Base-by-base conservation (phyloP, 805 yeast genomes). In the Starmera caribaea region DNA sequence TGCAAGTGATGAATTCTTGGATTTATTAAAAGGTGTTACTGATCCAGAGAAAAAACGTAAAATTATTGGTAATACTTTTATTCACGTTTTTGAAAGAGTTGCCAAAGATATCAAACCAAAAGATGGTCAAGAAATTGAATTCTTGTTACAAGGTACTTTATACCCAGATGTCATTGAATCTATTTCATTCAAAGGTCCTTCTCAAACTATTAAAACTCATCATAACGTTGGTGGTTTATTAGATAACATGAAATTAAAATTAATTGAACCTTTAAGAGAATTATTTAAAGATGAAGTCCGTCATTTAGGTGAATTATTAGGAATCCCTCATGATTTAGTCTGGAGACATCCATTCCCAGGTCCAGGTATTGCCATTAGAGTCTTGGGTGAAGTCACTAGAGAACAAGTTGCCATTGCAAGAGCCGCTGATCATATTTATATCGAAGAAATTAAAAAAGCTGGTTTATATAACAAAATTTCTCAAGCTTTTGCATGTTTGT, bases 291-390 rank as follows among this genome's bases (percentile, higher is more conserved):
- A 92, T 64, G 99, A 92, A 74, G 99, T 92, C 43, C 87, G 99
- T 67, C 85, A 81, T 54, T 72, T 92, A 52, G 99, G 99, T 67
- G 86, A 87, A 70, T 68, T 92, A 39, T 69, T 92, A 69, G 96
- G 96, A 38, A 90, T 92, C 54, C 94, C 97, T 30, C 92, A 86
- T 59, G 97, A 92, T 54, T 75, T 92, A 53, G 97, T 92, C 51
- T 90, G 97, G 97, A 86, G 99, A 74, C 99, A 92, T 63, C 99
- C 99, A 42, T 92, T 92, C 95, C 99, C 99, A 55, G 99, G 99
- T 62, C 99, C 99, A 62, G 99, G 99, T 71, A 84, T 92, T 60
- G 99, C 97, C 53, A 92, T 92, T 63, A 82, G 99, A 68, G 94
- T 92, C 41, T 72, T 92, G 37, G 99, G 99, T 53, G 97, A 90